Evolutionary conservation across 2,329 filamentous ascomycete genomes (phyloP).

Genomic region (Metarhizium sp.): DNA sequence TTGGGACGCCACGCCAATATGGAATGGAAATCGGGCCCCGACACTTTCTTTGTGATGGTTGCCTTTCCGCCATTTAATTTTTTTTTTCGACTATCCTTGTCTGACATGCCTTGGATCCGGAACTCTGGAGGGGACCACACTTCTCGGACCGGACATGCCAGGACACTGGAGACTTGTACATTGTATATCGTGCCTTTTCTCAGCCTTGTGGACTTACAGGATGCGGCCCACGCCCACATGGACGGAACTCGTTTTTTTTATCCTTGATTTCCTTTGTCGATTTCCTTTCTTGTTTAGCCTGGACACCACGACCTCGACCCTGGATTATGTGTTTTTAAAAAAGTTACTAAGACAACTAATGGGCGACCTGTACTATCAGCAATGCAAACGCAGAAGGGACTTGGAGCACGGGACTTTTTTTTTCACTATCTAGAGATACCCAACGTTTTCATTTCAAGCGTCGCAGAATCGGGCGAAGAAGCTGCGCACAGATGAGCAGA

Average conservation of each 20-base stretch:
- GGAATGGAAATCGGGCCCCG: too few relatives aligned
- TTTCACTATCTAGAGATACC: conserved; percentile 26
- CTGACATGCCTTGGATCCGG: neutral
- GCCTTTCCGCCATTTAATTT: too few relatives aligned
- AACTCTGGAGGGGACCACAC: neutral
- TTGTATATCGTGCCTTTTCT: conserved; percentile 2
- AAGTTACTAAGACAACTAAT: conserved; percentile 4
- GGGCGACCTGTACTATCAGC: conserved; percentile 25
- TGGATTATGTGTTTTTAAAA: conserved; percentile 13
- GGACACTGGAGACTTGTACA: conserved; percentile 4
- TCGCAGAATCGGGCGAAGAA: conserved; percentile 4
- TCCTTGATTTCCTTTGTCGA: neutral
- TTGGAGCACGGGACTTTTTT: conserved; percentile 20
- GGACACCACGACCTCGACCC: conserved; percentile 6
- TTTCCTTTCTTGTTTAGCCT: neutral
- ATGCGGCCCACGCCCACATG: conserved; percentile 1
- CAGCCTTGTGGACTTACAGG: conserved; percentile 10
- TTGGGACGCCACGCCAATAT: too few relatives aligned
- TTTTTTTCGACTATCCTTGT: neutral
- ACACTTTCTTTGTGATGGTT: neutral
- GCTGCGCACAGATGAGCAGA: conserved; percentile 5
- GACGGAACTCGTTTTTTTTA: neutral
- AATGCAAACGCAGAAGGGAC: conserved; percentile 17
- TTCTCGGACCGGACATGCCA: conserved; percentile 5
- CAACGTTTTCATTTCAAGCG: conserved; percentile 14